Percentiles rank a stretch among this genome's conserved stretches.
phyloP scores from a whole-genome alignment of 768 basidiomycete species.

The Pisolithus tinctorius region DNA sequence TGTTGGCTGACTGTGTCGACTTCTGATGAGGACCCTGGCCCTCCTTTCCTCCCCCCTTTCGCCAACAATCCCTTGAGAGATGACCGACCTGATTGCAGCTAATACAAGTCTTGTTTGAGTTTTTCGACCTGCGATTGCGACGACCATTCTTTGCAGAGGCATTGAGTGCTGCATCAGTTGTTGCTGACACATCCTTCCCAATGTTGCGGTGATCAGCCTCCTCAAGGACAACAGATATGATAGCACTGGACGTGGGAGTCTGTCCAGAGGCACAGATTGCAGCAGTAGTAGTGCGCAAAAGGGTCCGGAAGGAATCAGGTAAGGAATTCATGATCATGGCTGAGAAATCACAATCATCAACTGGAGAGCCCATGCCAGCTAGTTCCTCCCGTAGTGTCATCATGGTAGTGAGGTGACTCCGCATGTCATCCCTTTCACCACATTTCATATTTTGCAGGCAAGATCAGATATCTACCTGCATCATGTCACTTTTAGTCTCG shows the following conservation, averaged over 20 bases:
- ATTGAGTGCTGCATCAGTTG: background rate
- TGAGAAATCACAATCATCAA: slow-evolving; percentile 1
- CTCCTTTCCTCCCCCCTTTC: slow-evolving; percentile 30
- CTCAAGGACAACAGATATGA: background rate
- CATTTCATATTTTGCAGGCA: slow-evolving; percentile 4
- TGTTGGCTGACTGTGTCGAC: slow-evolving; percentile 2
- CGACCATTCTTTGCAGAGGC: background rate
- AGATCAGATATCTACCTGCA: background rate
- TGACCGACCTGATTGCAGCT: slow-evolving; percentile 26
- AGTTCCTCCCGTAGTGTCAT: background rate
- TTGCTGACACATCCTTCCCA: background rate
- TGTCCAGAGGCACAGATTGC: background rate
- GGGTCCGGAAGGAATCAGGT: background rate
- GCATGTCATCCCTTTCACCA: background rate
- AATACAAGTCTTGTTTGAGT: background rate
- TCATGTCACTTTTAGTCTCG: slow-evolving; percentile 3
- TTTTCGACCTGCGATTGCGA: background rate
- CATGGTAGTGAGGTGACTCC: background rate
- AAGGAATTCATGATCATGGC: slow-evolving; percentile 5
- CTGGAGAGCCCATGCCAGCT: slow-evolving; percentile 2
- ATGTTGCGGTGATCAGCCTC: slow-evolving; percentile 1
- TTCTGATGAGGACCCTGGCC: slow-evolving; percentile 28
- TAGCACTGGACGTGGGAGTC: background rate
- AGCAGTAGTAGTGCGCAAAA: background rate
- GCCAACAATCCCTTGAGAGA: slow-evolving; percentile 22